Conservation (phyloP, 139 green algal genomes). For the Zygnema circumcarinatum region DNA sequence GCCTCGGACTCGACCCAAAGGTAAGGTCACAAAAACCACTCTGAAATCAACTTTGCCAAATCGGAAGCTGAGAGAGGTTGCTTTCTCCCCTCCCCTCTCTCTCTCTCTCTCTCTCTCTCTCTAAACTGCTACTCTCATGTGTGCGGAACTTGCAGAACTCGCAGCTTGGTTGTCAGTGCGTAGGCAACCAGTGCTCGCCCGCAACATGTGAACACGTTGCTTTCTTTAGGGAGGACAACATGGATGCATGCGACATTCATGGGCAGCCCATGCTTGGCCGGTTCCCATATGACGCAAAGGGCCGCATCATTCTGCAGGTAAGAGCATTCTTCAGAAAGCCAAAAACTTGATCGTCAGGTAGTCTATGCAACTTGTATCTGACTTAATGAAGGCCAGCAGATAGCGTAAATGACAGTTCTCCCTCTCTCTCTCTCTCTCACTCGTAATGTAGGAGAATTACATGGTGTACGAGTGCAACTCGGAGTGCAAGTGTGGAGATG, state of each 20-base stretch:
- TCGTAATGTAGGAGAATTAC: conserved; percentile 32
- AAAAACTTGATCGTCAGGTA: too few species aligned
- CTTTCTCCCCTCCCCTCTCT: too few species aligned
- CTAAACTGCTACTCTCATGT: too few species aligned
- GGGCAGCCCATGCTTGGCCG: neutral
- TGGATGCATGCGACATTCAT: conserved; percentile 33
- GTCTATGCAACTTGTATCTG: too few species aligned
- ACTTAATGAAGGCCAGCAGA: too few species aligned
- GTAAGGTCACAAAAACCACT: conserved; percentile 24
- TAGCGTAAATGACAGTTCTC: too few species aligned
- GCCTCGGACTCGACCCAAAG: conserved; percentile 8
- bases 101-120: too few species aligned
- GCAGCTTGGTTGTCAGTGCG: conserved; percentile 15
- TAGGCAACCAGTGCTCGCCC: neutral
- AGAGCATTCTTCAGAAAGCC: neutral
- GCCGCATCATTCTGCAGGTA: conserved; percentile 41
- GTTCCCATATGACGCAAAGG: conserved; percentile 28
- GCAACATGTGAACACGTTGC: conserved; percentile 30
- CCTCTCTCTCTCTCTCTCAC: too few species aligned
- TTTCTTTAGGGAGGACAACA: conserved; percentile 43
- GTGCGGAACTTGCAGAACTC: conserved; percentile 25
- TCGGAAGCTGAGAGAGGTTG: too few species aligned
- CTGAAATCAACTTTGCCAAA: too few species aligned
- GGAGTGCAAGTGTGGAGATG: conserved; percentile 15
- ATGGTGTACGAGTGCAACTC: conserved; percentile 42